Percentiles rank a stretch among this genome's conserved stretches.
These are phyloP conservation scores for Claviceps digitariae DNA, from an alignment of 2,329 filamentous ascomycete genomes.

Conservation along the genomic window DNA sequence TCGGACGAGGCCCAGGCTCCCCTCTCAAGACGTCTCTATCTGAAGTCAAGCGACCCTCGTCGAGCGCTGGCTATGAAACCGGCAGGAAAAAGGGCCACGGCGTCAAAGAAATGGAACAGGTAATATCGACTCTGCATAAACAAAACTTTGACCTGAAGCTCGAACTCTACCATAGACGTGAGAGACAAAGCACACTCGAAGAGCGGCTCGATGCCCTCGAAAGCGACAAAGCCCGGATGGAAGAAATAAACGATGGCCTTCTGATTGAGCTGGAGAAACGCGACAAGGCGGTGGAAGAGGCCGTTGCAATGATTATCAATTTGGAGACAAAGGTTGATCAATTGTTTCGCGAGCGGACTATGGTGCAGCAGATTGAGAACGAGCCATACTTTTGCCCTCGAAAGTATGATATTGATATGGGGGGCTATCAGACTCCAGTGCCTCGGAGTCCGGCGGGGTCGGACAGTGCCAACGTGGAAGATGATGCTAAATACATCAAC, in stretches of 20 bases:
- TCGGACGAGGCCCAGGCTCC: conserved; percentile 24
- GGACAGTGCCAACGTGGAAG: conserved; percentile 10
- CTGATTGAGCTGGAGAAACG: conserved; percentile 49
- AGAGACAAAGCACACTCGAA: conserved; percentile 48
- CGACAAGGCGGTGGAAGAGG: conserved; percentile 58
- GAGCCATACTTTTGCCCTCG: conserved; percentile 22
- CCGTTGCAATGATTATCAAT: conserved; percentile 53
- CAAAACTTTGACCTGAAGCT: conserved; percentile 68
- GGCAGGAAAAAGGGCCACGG: conserved; percentile 42
- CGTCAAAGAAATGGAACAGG: conserved; percentile 55
- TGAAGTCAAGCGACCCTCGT: conserved; percentile 27
- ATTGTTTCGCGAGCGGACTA: conserved; percentile 37
- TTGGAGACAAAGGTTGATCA: conserved; percentile 47
- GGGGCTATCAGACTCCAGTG: conserved; percentile 12
- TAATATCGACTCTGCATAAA: conserved; percentile 56
- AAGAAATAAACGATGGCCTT: conserved; percentile 45
- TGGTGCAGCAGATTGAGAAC: conserved; percentile 36
- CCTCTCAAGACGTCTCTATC: conserved; percentile 22
- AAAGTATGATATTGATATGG: conserved; percentile 16
- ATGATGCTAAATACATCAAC: conserved; percentile 27
- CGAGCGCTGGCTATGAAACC: conserved; percentile 25
- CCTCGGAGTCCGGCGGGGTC: conserved; percentile 8
- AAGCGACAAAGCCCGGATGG: conserved; percentile 36
- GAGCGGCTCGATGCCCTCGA: conserved; percentile 42
- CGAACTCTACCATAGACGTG: conserved; percentile 55